Evolutionary conservation across 306 rosid species (phyloP).

Genomic region (Cucurbita argyrosperma): DNA sequence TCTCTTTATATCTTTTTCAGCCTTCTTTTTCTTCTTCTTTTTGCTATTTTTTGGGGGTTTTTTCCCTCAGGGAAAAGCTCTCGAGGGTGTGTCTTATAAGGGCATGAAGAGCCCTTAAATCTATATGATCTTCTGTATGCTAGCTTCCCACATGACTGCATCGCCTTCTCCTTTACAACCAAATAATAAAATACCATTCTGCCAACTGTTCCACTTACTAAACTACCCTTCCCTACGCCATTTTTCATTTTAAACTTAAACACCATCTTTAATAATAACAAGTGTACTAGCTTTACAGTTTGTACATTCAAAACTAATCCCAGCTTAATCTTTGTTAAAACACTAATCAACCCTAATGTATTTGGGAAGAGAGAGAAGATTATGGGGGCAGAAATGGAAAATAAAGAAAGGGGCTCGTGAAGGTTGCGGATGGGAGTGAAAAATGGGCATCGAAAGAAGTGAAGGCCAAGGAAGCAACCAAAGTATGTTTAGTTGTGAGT

Average conservation of each 20-base stretch:
- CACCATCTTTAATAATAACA: background rate
- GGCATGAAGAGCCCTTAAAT: conserved; percentile 47
- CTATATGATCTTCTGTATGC: conserved; percentile 57
- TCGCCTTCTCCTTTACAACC: conserved; percentile 27
- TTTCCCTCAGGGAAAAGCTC: conserved; percentile 17
- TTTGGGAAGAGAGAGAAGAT: background rate
- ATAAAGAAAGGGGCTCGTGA: conserved; percentile 40
- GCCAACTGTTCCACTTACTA: conserved; percentile 22
- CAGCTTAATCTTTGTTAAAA: background rate
- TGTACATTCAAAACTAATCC: background rate
- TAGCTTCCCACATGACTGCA: conserved; percentile 54
- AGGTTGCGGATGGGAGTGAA: conserved; percentile 23
- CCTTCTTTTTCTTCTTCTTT: background rate
- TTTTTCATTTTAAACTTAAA: background rate
- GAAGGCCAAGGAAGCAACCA: conserved; percentile 54
- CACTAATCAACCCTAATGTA: background rate
- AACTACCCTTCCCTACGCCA: conserved; percentile 26
- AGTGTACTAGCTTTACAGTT: background rate
- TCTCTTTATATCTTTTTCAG: background rate
- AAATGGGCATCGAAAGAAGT: conserved; percentile 67
- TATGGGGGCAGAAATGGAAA: background rate
- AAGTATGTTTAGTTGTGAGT: conserved; percentile 35
- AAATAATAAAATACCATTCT: conserved; percentile 4
- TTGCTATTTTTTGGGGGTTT: conserved; percentile 8
- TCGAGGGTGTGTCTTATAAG: conserved; percentile 27